Percentiles rank a stretch among this genome's conserved stretches.
Evolutionary conservation across 345 rosid genomes (phyloP).

Genomic region (Corymbia maculata): DNA sequence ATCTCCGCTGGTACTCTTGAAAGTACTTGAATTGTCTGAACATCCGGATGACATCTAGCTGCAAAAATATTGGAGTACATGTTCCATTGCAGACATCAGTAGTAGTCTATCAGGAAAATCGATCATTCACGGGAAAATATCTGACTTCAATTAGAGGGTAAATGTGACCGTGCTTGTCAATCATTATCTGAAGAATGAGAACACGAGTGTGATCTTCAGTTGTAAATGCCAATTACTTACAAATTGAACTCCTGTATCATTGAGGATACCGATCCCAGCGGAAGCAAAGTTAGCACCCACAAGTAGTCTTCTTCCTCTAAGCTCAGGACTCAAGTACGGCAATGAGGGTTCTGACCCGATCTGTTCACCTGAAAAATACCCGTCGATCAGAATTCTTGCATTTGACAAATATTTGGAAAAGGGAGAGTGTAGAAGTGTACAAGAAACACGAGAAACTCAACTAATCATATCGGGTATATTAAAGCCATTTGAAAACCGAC

Average conservation of each 20-base stretch:
- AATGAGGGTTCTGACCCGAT: constrained; percentile 54
- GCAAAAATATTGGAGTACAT: neutral
- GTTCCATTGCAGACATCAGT: neutral
- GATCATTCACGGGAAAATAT: no score
- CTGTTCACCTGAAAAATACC: constrained; percentile 37
- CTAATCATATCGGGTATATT: constrained; percentile 89
- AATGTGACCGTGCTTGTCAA: no score
- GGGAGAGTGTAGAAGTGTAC: neutral
- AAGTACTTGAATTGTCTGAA: constrained; percentile 49
- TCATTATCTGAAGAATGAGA: neutral
- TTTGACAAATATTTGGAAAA: neutral
- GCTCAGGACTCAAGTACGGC: constrained; percentile 74
- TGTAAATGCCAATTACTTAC: constrained; percentile 19
- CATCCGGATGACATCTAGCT: constrained; percentile 74
- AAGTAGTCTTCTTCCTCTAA: constrained; percentile 47
- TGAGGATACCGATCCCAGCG: constrained; percentile 87
- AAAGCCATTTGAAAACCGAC: constrained; percentile 84
- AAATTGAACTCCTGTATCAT: constrained; percentile 88
- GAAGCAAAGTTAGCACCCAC: constrained; percentile 94
- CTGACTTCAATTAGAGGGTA: neutral
- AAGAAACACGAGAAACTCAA: constrained; percentile 1
- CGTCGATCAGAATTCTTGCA: no score
- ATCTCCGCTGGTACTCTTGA: constrained; percentile 51
- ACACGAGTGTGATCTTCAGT: neutral
- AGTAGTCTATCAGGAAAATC: neutral